phyloP scores from a whole-genome alignment of 2,329 filamentous ascomycete species.

The Parastagonospora nodorum region DNA sequence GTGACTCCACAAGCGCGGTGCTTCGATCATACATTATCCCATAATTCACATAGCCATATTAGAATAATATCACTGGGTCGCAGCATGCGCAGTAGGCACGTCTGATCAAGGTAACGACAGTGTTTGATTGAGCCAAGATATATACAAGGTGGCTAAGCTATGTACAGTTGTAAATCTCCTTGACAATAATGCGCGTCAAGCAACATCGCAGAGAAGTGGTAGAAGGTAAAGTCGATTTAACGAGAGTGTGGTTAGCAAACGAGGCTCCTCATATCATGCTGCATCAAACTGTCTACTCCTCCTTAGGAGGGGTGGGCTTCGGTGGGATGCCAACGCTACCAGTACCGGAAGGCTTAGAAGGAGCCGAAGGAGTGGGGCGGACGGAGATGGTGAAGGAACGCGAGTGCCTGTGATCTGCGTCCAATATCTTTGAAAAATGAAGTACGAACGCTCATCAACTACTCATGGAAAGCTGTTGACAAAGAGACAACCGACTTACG shows the following conservation, averaged over 20 bases:
- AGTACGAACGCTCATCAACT: too few species aligned
- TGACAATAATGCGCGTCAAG: neutral
- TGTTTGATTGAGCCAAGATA: neutral
- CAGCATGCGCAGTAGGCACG: too few species aligned
- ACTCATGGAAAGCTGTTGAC: too few species aligned
- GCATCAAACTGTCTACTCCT: constrained; percentile 4
- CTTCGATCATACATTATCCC: too few species aligned
- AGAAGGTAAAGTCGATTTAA: neutral
- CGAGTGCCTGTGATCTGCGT: too few species aligned
- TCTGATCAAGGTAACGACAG: constrained; percentile 1
- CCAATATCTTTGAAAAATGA: too few species aligned
- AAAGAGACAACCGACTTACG: neutral
- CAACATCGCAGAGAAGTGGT: neutral
- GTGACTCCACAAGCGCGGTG: too few species aligned
- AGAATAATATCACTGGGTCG: neutral
- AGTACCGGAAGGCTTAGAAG: neutral
- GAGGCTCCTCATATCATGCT: neutral
- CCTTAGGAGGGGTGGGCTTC: constrained; percentile 13
- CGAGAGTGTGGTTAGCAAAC: neutral
- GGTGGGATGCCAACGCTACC: constrained; percentile 2
- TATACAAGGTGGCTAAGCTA: neutral
- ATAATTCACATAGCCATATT: neutral
- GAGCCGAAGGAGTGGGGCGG: neutral
- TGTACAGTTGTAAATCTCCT: neutral
- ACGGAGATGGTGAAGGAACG: constrained; percentile 14